Base-by-base conservation (phyloP, 305 asterid genomes). In the Fraxinus albicans region DNA sequence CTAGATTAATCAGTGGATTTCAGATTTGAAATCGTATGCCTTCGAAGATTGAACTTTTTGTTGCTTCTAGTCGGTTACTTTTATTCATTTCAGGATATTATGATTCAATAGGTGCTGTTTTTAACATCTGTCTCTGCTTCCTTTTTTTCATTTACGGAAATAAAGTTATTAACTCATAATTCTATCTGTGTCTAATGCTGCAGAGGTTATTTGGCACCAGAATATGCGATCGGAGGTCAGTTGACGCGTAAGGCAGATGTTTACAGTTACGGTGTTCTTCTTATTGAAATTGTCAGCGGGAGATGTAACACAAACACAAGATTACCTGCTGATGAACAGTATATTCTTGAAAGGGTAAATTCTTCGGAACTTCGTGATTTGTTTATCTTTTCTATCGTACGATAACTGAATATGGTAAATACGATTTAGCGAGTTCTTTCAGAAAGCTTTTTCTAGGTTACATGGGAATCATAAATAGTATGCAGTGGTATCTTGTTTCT, bases 161-260 rank as follows among this genome's bases (percentile, higher is more conserved):
- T 9, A 25, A 4, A 76, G 19, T 21, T 40, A 73, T 47, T 13
- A 67, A 86, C 82, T 78, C 36, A 21, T 8, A 63, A 63, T 23
- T 38, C 74, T 77, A 77, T 34, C 4, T 65, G 47, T 65, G 0
- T 42, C 10, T 73, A 72, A 74, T 76, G 31, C 74, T 90, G 85
- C 97, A 96, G 99, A 86, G 99, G 99, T 63, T 96, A 96, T 88
- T 91, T 96, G 92, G 99, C 99, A 69, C 99, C 99, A 12, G 99
- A 96, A 85, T 96, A 96, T 82, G 99, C 98, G 17, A 82, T 96
- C 79, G 89, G 98, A 86, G 97, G 99, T n/a, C 98, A 95, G 87
- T 86, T 95, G 83, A 96, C 98, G 23, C 89, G 97, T 55, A 92
- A 90, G 80, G 93, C 98, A 8, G 99, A 96, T 85, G 85, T 95